phyloP scores from a whole-genome alignment of 805 yeast species.

The Scheffersomyces coipomensis region DNA sequence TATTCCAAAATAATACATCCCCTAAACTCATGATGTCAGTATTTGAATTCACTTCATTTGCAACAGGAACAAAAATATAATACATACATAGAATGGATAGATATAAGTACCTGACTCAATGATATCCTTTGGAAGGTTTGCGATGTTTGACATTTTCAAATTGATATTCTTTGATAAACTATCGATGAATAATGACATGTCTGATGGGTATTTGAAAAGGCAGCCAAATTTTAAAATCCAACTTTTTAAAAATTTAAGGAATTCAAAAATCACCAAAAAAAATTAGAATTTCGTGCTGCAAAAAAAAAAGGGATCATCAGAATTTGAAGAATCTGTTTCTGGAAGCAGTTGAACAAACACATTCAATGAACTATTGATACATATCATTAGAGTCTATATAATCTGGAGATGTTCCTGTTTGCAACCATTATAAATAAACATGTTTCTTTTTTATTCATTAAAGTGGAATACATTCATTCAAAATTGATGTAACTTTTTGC shows the following conservation, averaged over 20 bases:
- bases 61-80: neutral
- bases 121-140: constrained; percentile 7
- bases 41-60: neutral
- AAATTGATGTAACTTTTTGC: too few species aligned
- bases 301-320: neutral
- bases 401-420: too few species aligned
- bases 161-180: neutral
- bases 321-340: neutral
- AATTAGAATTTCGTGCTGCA: neutral
- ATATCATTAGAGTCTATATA: too few species aligned
- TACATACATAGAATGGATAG: constrained; percentile 23
- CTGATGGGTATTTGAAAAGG: neutral
- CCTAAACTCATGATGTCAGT: constrained; percentile 21
- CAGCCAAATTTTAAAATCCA: neutral
- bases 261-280: too few species aligned
- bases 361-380: too few species aligned
- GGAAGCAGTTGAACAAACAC: too few species aligned
- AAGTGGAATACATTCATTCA: too few species aligned
- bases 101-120: constrained; percentile 17
- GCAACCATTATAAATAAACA: too few species aligned
- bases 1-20: constrained; percentile 37
- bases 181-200: neutral
- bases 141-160: constrained; percentile 1
- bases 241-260: too few species aligned
- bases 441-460: too few species aligned